Evolutionary conservation across 2,329 filamentous ascomycete genomes (phyloP), one percentile per base, ranked within the genome.

Genomic region (Grosmannia serpens): DNA sequence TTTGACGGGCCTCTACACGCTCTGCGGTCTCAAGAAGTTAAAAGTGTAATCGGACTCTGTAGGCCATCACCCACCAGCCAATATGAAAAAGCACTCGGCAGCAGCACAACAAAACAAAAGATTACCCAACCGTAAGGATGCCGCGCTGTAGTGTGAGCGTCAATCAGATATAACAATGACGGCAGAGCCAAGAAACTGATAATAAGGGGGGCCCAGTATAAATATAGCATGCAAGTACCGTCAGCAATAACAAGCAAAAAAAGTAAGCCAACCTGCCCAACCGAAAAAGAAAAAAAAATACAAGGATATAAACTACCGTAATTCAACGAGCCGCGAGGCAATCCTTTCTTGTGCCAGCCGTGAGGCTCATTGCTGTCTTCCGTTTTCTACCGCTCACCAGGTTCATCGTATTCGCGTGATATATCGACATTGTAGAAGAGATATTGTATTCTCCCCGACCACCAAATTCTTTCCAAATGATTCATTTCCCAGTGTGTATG

Each of bases 301-400:
- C 54, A 56, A 51, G 35, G 13, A 47, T 46, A 53, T 38, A 56
- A 52, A 59, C 46, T 41, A 22, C 29, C 46, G 15, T 51, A 56
- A 55, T 47, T 50, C 55, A 58, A 58, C 58, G 55, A 65, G 67
- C 67, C 67, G 67, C 63, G 67, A 69, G 67, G 67, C 67, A 57
- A 61, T 61, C 60, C 65, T 61, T 63, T 67, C 63, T 66, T 70
- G 61, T 64, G 55, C 60, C 63, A 63, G 66, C 67, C 67, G 66
- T 59, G 67, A 69, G 67, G 68, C 67, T 61, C 61, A 61, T 63
- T 60, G 59, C 54, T 58, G 29, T 63, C 60, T 64, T 59, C 33
- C 58, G 59, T 55, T 57, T 33, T 53, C 56, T 29, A 4, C 31
- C 29, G 53, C 35, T 55, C 53, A 8, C 57, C 55, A 44, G 38